These are phyloP conservation scores for Venturia aucupariae DNA, from an alignment of 2,329 filamentous ascomycete genomes.

Conservation along the genomic window DNA sequence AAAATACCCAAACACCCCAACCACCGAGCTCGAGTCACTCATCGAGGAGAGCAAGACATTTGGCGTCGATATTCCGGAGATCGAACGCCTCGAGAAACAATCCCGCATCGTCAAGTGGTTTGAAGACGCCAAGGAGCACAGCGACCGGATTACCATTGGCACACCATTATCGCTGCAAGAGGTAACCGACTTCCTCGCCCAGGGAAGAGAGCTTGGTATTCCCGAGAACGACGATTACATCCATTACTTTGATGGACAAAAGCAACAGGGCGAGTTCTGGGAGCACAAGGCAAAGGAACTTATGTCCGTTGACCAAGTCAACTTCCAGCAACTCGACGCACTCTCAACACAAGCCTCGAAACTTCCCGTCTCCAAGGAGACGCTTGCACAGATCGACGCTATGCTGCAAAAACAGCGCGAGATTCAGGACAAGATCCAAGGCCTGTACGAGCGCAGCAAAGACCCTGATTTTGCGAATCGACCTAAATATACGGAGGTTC, in stretches of 20 bases:
- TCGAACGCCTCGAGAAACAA: constrained; percentile 70
- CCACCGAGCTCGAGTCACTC: constrained; percentile 75
- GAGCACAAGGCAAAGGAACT: constrained; percentile 88
- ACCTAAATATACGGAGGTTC: constrained; percentile 82
- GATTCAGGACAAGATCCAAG: constrained; percentile 78
- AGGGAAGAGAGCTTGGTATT: constrained; percentile 69
- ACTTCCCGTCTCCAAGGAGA: constrained; percentile 75
- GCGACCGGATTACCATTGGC: constrained; percentile 38
- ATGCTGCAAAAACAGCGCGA: constrained; percentile 95
- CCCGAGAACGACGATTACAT: constrained; percentile 73
- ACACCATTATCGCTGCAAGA: constrained; percentile 61
- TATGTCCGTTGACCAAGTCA: constrained; percentile 81
- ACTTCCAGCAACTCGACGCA: constrained; percentile 90
- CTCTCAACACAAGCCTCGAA: constrained; percentile 72
- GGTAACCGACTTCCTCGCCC: constrained; percentile 67
- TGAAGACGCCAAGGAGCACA: constrained; percentile 59
- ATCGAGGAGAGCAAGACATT: constrained; percentile 84
- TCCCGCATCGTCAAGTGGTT: constrained; percentile 86
- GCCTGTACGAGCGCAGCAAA: constrained; percentile 69
- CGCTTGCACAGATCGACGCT: constrained; percentile 72
- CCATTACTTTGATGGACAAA: constrained; percentile 64
- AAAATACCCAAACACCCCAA: constrained; percentile 53
- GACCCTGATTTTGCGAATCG: constrained; percentile 66
- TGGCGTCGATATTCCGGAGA: constrained; percentile 83
- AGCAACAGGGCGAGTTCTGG: constrained; percentile 72